Conservation (phyloP, 768 basidiomycete genomes). For the Sutorius australiensis region DNA sequence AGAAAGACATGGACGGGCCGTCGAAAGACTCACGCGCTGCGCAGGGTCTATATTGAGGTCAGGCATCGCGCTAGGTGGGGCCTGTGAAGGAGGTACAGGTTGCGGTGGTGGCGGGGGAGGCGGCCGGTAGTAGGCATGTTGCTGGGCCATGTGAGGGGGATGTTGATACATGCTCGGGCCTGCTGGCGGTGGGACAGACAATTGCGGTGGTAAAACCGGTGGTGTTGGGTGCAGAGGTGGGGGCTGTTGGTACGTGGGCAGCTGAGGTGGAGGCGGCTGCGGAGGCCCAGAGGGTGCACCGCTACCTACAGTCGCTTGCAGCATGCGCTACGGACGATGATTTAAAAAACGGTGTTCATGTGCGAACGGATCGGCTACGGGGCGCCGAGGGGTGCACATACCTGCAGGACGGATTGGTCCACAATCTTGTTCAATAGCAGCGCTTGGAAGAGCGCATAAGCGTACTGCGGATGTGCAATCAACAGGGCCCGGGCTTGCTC, state of each 20-base stretch:
- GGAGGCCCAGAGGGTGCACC: slow-evolving; percentile 26
- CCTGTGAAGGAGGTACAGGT: slow-evolving; percentile 29
- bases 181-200: slow-evolving; percentile 29
- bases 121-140: slow-evolving; percentile 32
- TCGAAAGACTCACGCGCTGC: slow-evolving; percentile 41
- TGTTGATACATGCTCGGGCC: slow-evolving; percentile 31
- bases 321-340: slow-evolving; percentile 42
- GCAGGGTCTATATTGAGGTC: slow-evolving; percentile 41
- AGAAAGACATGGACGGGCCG: neutral
- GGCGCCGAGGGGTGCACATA: slow-evolving; percentile 19
- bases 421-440: slow-evolving; percentile 92
- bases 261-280: slow-evolving; percentile 31
- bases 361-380: neutral
- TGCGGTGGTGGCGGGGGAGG: slow-evolving; percentile 24
- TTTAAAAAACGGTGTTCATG: slow-evolving; percentile 3
- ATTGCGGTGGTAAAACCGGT: slow-evolving; percentile 32
- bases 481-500: slow-evolving; percentile 84
- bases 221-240: slow-evolving; percentile 32
- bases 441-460: slow-evolving; percentile 95
- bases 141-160: slow-evolving; percentile 30
- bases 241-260: slow-evolving; percentile 29
- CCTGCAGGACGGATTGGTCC: slow-evolving; percentile 82
- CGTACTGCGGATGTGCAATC: slow-evolving; percentile 82
- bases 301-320: slow-evolving; percentile 40
- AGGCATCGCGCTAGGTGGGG: slow-evolving; percentile 34